Evolutionary conservation across 371 early-diverging fungal genomes (phyloP).

Genomic region (Mucor saturninus): DNA sequence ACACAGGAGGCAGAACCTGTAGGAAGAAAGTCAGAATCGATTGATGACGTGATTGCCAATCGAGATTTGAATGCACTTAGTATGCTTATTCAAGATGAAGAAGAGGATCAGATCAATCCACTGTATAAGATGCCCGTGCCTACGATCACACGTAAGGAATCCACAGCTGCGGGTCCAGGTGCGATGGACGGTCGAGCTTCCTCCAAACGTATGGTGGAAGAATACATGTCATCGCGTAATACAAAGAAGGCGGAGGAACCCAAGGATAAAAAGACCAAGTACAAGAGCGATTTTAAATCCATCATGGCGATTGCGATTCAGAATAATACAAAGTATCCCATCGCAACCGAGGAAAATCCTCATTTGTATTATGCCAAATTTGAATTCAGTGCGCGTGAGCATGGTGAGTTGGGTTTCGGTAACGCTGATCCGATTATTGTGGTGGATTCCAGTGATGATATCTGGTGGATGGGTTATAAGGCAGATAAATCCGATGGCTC

Average conservation of each 20-base stretch:
- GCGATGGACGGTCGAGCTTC: slow-evolving; percentile 42
- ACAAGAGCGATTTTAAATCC: slow-evolving; percentile 47
- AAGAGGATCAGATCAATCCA: not conserved
- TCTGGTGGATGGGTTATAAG: slow-evolving; percentile 87
- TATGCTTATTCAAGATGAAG: slow-evolving; percentile 16
- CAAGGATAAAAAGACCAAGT: slow-evolving; percentile 26
- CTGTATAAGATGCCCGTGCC: not conserved
- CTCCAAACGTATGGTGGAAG: slow-evolving; percentile 48
- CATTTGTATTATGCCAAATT: slow-evolving; percentile 75
- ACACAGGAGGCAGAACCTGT: not conserved
- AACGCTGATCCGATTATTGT: slow-evolving; percentile 79
- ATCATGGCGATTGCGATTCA: slow-evolving; percentile 44
- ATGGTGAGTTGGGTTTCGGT: slow-evolving; percentile 78
- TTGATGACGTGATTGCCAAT: slow-evolving; percentile 19
- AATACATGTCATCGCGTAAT: slow-evolving; percentile 39
- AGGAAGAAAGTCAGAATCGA: slow-evolving; percentile 14
- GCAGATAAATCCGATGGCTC: slow-evolving; percentile 49
- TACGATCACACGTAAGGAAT: slow-evolving; percentile 1
- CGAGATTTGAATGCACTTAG: slow-evolving; percentile 18
- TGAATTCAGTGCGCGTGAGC: slow-evolving; percentile 76
- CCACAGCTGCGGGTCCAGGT: slow-evolving; percentile 8
- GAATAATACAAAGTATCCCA: slow-evolving; percentile 31
- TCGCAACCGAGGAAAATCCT: slow-evolving; percentile 48
- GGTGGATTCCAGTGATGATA: slow-evolving; percentile 77
- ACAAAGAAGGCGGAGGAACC: not conserved